Percentiles rank a stretch among this genome's conserved stretches.
These are phyloP conservation scores for Rhodotorula sphaerocarpa DNA, from an alignment of 768 basidiomycete genomes.

Conservation along the genomic window DNA sequence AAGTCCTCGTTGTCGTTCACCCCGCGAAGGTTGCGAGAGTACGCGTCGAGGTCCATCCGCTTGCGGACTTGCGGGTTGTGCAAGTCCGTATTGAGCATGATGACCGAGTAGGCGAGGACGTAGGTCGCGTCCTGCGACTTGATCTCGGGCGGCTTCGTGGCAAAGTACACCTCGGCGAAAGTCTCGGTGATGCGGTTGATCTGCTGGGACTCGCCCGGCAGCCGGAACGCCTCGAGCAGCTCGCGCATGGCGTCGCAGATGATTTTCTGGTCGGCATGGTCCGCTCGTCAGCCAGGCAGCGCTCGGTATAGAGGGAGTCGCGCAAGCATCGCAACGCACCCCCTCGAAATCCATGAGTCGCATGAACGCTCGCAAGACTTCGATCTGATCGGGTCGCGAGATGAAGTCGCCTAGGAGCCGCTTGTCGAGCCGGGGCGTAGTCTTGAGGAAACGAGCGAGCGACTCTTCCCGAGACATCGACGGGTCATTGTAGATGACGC, in stretches of 20 bases:
- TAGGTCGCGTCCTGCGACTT: conserved; percentile 87
- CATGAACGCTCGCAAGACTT: conserved; percentile 77
- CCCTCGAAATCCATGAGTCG: conserved; percentile 78
- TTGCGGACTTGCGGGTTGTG: conserved; percentile 82
- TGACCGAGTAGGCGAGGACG: conserved; percentile 87
- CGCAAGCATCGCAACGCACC: conserved; percentile 48
- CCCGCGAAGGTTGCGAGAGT: conserved; percentile 80
- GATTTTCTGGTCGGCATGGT: conserved; percentile 60
- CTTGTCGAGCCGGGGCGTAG: conserved; percentile 77
- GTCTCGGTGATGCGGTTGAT: conserved; percentile 88
- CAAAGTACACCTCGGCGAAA: conserved; percentile 85
- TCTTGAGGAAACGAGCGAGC: conserved; percentile 78
- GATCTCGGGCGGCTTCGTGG: conserved; percentile 74
- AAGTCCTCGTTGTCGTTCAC: conserved; percentile 82
- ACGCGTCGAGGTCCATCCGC: conserved; percentile 94
- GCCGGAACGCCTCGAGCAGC: conserved; percentile 79
- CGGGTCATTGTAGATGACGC: conserved; percentile 53
- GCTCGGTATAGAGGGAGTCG: background rate
- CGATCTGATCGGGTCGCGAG: conserved; percentile 76
- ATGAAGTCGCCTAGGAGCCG: conserved; percentile 86
- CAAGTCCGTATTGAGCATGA: conserved; percentile 95
- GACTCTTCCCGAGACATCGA: conserved; percentile 47
- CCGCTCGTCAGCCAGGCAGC: background rate
- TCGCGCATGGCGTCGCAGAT: conserved; percentile 94
- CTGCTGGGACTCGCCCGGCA: conserved; percentile 92